Conservation (phyloP, 1,139 yeast species). For the Lodderomyces margitis region DNA sequence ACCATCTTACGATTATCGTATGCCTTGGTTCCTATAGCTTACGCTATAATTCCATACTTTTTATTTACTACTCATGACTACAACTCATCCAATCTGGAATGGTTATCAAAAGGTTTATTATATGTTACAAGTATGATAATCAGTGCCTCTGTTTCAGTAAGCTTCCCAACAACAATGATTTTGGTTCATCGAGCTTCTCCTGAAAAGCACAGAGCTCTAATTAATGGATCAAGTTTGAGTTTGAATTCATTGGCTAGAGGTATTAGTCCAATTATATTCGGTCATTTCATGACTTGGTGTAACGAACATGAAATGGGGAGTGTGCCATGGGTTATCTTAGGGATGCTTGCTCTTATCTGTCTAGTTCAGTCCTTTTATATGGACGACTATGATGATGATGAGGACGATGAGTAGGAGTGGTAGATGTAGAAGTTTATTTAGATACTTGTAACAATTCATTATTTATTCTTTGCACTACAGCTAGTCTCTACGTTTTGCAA, state of each 20-base stretch:
- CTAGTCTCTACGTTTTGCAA: neutral
- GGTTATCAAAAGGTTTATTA: constrained; percentile 23
- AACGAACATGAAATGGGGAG: constrained; percentile 44
- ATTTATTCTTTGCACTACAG: neutral
- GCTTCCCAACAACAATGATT: constrained; percentile 42
- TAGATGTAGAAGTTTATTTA: neutral
- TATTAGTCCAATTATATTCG: constrained; percentile 60
- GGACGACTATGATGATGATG: constrained; percentile 30
- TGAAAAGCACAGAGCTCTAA: constrained; percentile 45
- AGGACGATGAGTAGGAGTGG: neutral
- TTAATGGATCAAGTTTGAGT: constrained; percentile 50
- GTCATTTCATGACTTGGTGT: constrained; percentile 50
- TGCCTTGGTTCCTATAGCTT: constrained; percentile 46
- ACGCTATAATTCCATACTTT: constrained; percentile 48
- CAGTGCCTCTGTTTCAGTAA: constrained; percentile 31
- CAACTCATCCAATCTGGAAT: constrained; percentile 23
- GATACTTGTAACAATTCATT: too few species aligned
- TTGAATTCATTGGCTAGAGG: constrained; percentile 56
- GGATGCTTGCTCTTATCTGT: constrained; percentile 34
- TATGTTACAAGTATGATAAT: constrained; percentile 28
- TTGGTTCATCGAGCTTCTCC: constrained; percentile 50
- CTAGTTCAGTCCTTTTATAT: constrained; percentile 31
- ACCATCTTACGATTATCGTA: constrained; percentile 42
- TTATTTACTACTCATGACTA: constrained; percentile 41
- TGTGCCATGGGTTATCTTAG: constrained; percentile 50